phyloP scores from a whole-genome alignment of 2,329 filamentous ascomycete genomes.

The Rasamsonia emersonii region DNA sequence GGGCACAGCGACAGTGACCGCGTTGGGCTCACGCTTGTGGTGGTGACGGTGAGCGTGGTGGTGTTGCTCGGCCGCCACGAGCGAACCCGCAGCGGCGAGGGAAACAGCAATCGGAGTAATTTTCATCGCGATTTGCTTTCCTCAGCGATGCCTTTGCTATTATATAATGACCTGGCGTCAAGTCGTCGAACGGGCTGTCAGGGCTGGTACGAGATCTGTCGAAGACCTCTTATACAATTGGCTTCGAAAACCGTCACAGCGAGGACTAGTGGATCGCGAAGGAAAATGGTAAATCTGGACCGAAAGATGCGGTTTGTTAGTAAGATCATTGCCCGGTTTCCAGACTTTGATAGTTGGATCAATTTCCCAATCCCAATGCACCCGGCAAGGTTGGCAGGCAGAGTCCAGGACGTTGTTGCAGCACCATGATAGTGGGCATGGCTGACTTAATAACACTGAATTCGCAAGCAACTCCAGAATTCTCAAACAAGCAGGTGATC shows the following conservation, averaged over 20 bases:
- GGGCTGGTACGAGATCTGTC: constrained; percentile 13
- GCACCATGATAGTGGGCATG: too few relatives aligned
- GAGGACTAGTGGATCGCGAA: too few relatives aligned
- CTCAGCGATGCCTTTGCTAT: too few relatives aligned
- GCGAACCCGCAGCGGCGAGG: constrained; percentile 34
- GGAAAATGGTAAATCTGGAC: too few relatives aligned
- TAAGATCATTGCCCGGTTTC: neutral
- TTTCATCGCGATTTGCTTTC: constrained; percentile 28
- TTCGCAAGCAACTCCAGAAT: too few relatives aligned
- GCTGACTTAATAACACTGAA: too few relatives aligned
- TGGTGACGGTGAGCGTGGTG: constrained; percentile 37
- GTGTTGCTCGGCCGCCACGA: constrained; percentile 35
- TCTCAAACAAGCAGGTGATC: too few relatives aligned
- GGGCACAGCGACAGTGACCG: constrained; percentile 46
- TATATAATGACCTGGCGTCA: too few relatives aligned
- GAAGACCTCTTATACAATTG: constrained; percentile 9
- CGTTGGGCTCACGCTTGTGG: constrained; percentile 30
- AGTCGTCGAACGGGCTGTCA: constrained; percentile 6
- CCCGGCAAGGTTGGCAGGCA: neutral
- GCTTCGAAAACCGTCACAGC: constrained; percentile 1
- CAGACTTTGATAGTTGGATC: neutral
- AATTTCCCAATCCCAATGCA: neutral
- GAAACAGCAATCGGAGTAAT: constrained; percentile 30
- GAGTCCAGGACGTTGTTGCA: too few relatives aligned
- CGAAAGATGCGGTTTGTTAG: neutral